These are phyloP conservation scores for Lasiodiplodia sp. DNA, from an alignment of 2,329 filamentous ascomycete species.

Conservation along the genomic window DNA sequence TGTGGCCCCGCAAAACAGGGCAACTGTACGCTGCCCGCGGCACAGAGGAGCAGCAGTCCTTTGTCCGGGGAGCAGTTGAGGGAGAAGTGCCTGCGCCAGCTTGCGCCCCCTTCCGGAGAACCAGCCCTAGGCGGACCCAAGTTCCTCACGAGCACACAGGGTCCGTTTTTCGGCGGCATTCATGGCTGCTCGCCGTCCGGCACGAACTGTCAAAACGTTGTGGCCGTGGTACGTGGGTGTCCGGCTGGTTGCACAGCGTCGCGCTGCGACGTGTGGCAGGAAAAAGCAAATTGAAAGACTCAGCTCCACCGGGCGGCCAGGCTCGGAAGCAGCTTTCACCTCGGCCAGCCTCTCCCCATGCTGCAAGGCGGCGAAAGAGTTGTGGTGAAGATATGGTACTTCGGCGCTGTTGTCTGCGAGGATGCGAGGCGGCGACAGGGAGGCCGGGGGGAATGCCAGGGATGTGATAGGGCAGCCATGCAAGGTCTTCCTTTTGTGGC, in stretches of 20 bases:
- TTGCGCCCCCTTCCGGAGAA: background rate
- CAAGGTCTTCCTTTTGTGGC: slow-evolving; percentile 27
- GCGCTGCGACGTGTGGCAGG: slow-evolving; percentile 28
- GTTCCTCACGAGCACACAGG: slow-evolving; percentile 14
- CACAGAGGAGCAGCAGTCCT: background rate
- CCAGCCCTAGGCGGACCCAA: background rate
- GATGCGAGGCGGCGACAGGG: slow-evolving; percentile 9
- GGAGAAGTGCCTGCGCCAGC: slow-evolving; percentile 9
- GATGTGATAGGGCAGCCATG: slow-evolving; percentile 24
- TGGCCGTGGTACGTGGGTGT: slow-evolving; percentile 16
- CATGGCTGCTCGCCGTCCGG: background rate
- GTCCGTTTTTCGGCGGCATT: background rate
- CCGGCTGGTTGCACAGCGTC: slow-evolving; percentile 23
- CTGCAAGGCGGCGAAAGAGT: slow-evolving; percentile 1
- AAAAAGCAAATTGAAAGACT: slow-evolving; percentile 26
- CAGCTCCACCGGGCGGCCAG: slow-evolving; percentile 12
- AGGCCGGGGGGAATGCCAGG: slow-evolving; percentile 3
- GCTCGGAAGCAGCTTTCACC: background rate
- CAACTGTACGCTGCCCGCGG: background rate
- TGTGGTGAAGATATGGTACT: background rate
- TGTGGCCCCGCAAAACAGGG: slow-evolving; percentile 17
- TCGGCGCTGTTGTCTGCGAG: background rate
- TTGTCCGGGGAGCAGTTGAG: background rate
- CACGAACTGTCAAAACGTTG: slow-evolving; percentile 25
- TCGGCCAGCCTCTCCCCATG: slow-evolving; percentile 2